Base-by-base conservation (phyloP, 805 yeast genomes). In the Pichia nakasei region DNA sequence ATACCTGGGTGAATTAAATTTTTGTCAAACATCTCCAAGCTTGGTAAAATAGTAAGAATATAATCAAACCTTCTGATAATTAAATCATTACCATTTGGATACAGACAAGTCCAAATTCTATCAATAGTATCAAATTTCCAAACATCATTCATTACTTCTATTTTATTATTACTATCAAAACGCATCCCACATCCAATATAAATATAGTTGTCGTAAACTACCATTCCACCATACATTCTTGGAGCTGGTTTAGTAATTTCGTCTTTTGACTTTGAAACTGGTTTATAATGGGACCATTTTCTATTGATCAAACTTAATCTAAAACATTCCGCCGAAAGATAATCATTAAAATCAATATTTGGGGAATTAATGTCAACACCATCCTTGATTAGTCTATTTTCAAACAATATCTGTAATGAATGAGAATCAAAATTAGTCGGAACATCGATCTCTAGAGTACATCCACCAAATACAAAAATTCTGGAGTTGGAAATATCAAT, bases 161-260 rank as follows among this genome's bases (percentile, higher is more conserved):
- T 49, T 22, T 44, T 27, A 39, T 66, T 67, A 35, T 58, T 57
- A 31, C 60, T 59, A 37, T 67, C 64, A 9, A 75, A 62, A 0
- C 65, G 59, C 24, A 84, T 56, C 1, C 94, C 94, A 24, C 94
- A 93, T 55, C 72, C 77, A 3, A 82, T 52, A 56, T 73, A 83
- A 3, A 82, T 46, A 37, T 70, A 67, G 38, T 75, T 70, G 31
- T 71, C 73, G 43, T 68, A 60, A 37, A 71, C 72, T 17, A 73
- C 62, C 44, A 82, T 60, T 3, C 85, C 72, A 51, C 81, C 89
- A 54, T 68, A 80, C 44, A 82, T 57, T 41, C 94, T 65, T 12
- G 78, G 72, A 24, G 40, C 9, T 61, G 80, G 64, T 18, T 37
- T 47, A 3, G 13, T 3, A 9, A 31, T 45, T 18, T 13, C 40